Base-by-base conservation (phyloP, 345 rosid species). In the Noccaea bulbosa region DNA sequence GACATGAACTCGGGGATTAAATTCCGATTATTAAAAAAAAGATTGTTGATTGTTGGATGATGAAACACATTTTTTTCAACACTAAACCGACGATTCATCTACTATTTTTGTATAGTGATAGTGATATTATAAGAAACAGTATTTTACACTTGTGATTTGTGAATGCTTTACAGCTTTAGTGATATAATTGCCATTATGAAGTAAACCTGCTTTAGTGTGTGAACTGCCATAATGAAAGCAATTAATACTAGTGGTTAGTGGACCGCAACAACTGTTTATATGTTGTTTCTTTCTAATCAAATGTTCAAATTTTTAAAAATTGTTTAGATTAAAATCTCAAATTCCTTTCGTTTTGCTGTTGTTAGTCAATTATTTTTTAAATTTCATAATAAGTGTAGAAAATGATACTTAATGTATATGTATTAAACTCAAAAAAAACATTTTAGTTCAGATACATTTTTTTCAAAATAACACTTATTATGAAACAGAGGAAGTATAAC, bases 171-270 rank as follows among this genome's bases (percentile, higher is more conserved):
- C 12, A 16, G 17, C 71, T 66, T 52, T 67, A 50, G 14, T 33
- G 34, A 32, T 17, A 32, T 17, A 58, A 11, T 41, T 27, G 50
- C 33, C 50, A 38, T 11, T 37, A 47, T 11, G 37, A 48, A 69
- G 16, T 16, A 32, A 6, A 6, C 8, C n/a, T 22, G 27, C 57
- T 7, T 57, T 69, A 47, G 38, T 34, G 33, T 34, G 39, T n/a
- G 55, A 37, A 40, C n/a, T 58, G 41, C 33, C 50, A 38, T 33
- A 14, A 45, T 35, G 57, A 24, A 37, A 54, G 11, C 34, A 54
- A 24, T 37, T 33, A 8, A 1, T 47, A 35, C 55, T 37, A 63
- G 76, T 54, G 70, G 55, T 54, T 37, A 53, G 57, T 46, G 70
- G 65, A 72, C 50, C 50, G 15, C 35, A 63, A 10, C 30, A 71